Conservation (phyloP, 2,329 filamentous ascomycete species). For the Fusarium nematophilum region DNA sequence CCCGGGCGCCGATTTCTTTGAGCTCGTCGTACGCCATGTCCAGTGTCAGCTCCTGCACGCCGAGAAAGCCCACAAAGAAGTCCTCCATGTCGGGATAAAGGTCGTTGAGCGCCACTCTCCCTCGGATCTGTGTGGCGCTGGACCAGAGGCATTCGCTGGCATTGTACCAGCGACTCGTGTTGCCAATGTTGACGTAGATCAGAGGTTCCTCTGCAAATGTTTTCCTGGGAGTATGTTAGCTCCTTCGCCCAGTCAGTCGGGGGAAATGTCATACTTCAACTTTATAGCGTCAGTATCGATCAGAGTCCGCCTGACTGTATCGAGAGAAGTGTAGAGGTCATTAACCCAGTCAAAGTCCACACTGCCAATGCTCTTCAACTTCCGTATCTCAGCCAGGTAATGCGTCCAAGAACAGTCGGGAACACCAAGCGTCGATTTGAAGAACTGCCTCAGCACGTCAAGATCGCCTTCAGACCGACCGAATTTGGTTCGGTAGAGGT, state of each 20-base stretch:
- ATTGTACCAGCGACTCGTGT: constrained; percentile 43
- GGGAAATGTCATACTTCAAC: constrained; percentile 2
- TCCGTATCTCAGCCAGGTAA: constrained; percentile 30
- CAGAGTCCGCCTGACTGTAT: not conserved
- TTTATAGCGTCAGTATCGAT: not conserved
- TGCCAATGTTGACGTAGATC: constrained; percentile 17
- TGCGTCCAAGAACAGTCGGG: constrained; percentile 26
- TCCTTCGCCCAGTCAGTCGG: fast-evolving
- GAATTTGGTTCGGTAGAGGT: constrained; percentile 27
- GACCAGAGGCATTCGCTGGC: constrained; percentile 50
- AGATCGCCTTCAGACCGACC: constrained; percentile 16
- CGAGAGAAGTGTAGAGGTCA: constrained; percentile 15
- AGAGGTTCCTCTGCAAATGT: constrained; percentile 17
- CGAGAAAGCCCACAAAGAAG: constrained; percentile 47
- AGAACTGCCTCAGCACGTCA: constrained; percentile 32
- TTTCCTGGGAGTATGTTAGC: constrained; percentile 8
- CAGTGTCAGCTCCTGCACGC: constrained; percentile 44
- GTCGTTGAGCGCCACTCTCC: constrained; percentile 41
- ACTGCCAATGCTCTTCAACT: constrained; percentile 5
- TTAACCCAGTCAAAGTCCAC: constrained; percentile 34
- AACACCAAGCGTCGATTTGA: constrained; percentile 14
- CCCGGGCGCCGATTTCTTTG: constrained; percentile 23
- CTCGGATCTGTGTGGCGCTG: constrained; percentile 43
- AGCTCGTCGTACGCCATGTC: constrained; percentile 49
- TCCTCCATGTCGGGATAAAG: constrained; percentile 44